Evolutionary conservation across 2,329 filamentous ascomycete genomes (phyloP), one percentile per base, ranked within the genome.

Genomic region (Cercospora canescens): DNA sequence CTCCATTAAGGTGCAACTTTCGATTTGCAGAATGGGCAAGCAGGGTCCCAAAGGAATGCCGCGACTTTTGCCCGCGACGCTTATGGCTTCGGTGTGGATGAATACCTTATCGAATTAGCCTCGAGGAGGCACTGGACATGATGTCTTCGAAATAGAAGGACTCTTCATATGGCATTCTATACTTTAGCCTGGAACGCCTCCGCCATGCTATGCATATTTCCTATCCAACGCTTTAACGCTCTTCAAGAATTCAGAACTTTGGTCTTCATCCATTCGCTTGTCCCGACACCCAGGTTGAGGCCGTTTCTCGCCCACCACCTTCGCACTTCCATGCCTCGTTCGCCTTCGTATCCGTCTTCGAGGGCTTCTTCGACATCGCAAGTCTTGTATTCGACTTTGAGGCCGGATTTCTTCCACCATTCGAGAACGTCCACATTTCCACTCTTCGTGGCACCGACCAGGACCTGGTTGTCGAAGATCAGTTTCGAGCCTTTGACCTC

Each of bases 301-400:
- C 92, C 93, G 72, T 95, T 94, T 70, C 85, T 82, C 26, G 91
- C 90, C 94, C 94, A 98, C 94, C 94, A 98, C 69, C 86, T 84
- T 64, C 92, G 83, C 18, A 96, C 92, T 39, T 86, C 85, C 70
- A 89, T 87, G 68, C 93, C 90, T 62, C 90, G 89, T 4, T 83
- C 79, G 1, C 83, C 87, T 39, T 87, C 87, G 4, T 94, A 87
- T 24, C 92, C 92, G 76, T 97, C 94, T 77, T 97, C 94, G 41
- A 97, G 84, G 0, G 94, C 94, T 79, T 97, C 94, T 77, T 97
- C 94, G 67, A 98, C 95, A 78, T 96, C 93, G 78, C 93, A 97
- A 1, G 93, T 96, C 78, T 94, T 94, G 79, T 97, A 97, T 78
- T 96, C 93, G 28, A 97, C 93, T 60, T 87, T 86, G 71, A 94